A percentile compares a stretch with the other conserved stretches of the same genome.
Evolutionary conservation across 805 yeast genomes (phyloP).

Genomic region (Saccharomycopsis capsularis): DNA sequence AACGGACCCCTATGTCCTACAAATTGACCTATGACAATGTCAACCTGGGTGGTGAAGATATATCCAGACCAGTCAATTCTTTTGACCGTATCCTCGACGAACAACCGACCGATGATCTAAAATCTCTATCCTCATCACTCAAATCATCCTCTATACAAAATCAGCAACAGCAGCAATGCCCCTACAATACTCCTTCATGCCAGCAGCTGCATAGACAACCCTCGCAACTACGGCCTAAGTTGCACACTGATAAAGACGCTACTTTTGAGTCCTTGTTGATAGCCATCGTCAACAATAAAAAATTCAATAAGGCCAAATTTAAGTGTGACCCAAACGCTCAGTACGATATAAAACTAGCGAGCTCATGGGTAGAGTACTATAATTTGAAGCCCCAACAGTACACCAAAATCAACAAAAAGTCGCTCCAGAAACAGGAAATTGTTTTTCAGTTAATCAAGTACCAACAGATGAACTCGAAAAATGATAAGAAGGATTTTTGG

Average conservation of each 20-base stretch:
- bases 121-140: neutral
- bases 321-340: conserved; percentile 5
- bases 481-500: conserved; percentile 21
- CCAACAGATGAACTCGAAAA: conserved; percentile 13
- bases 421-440: conserved; percentile 20
- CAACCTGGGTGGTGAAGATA: no score
- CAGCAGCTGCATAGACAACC: neutral
- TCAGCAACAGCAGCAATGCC: neutral
- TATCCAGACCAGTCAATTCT: neutral
- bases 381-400: conserved; percentile 9
- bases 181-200: neutral
- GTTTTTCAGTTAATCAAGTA: conserved; percentile 18
- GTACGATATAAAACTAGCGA: conserved; percentile 11
- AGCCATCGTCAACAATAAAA: conserved; percentile 15
- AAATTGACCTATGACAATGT: neutral
- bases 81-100: neutral
- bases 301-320: conserved; percentile 9
- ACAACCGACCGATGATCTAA: neutral
- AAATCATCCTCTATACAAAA: neutral
- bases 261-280: conserved; percentile 12
- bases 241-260: neutral
- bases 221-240: neutral
- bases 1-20: neutral
- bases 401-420: conserved; percentile 5
- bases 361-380: conserved; percentile 19